A percentile compares a stretch with the other conserved stretches of the same genome.
phyloP scores from a whole-genome alignment of 1,284 basidiomycete species.

The Flammula alnicola region DNA sequence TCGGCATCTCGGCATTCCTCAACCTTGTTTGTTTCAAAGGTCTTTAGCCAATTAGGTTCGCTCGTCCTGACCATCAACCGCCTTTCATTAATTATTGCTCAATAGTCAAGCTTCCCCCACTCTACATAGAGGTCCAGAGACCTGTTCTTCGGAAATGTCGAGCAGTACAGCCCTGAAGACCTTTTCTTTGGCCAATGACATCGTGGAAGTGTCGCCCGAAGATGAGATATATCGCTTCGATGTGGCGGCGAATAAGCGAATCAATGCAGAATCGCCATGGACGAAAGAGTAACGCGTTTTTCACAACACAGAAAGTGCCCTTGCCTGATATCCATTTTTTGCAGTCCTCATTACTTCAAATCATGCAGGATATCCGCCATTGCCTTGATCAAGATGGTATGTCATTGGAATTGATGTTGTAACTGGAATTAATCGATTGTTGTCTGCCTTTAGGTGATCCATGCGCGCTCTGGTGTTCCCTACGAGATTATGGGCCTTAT shows the following conservation, averaged over 20 bases:
- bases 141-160: conserved; percentile 7
- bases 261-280: conserved; percentile 85
- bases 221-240: conserved; percentile 88
- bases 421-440: conserved; percentile 1
- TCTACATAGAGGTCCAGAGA: too few relatives aligned
- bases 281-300: conserved; percentile 70
- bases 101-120: too few relatives aligned
- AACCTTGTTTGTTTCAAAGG: too few relatives aligned
- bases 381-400: conserved; percentile 97
- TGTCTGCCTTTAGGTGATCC: conserved; percentile 77
- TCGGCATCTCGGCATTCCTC: conserved; percentile 16
- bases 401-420: background rate
- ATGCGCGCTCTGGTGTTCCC: conserved; percentile 95
- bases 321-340: background rate
- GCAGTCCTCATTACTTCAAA: conserved; percentile 90
- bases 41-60: too few relatives aligned
- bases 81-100: too few relatives aligned
- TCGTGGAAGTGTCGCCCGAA: conserved; percentile 69
- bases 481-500: conserved; percentile 99
- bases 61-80: too few relatives aligned
- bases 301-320: background rate
- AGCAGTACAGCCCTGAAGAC: conserved; percentile 72
- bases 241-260: conserved; percentile 67
- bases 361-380: conserved; percentile 94
- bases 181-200: conserved; percentile 84